phyloP scores from a whole-genome alignment of 1,284 basidiomycete genomes.

The Trichosporon sp. region DNA sequence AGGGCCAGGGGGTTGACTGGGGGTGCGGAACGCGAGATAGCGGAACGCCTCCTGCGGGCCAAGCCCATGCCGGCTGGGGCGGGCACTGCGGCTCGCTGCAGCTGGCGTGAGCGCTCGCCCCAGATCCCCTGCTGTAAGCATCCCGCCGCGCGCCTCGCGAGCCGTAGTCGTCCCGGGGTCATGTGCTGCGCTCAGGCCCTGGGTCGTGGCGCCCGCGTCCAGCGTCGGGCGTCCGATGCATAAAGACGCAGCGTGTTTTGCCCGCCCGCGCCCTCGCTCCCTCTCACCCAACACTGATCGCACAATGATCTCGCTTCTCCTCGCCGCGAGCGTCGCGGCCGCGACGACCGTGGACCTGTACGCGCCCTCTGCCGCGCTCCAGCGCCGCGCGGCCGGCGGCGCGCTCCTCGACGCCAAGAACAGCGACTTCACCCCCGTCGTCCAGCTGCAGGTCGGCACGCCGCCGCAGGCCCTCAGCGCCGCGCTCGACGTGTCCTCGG shows the following conservation, averaged over 20 bases:
- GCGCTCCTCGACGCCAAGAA: background rate
- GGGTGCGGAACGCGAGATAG: no score
- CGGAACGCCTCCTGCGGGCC: no score
- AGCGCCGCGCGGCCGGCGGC: background rate
- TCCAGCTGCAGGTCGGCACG: background rate
- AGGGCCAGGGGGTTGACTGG: no score
- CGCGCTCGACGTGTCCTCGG: background rate
- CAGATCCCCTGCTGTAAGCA: no score
- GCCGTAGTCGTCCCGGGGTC: background rate
- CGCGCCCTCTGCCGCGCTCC: background rate
- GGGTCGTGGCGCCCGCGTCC: background rate
- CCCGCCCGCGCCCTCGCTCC: background rate
- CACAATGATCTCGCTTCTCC: background rate
- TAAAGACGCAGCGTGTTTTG: background rate
- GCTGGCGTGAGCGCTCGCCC: no score
- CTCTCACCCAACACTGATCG: background rate
- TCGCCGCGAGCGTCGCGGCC: background rate
- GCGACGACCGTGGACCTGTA: background rate
- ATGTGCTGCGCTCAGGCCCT: background rate
- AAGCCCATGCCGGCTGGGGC: no score
- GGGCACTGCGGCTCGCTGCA: no score
- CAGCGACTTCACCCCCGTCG: background rate
- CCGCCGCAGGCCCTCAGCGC: background rate
- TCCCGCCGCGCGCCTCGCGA: no score
- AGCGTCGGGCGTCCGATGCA: no score